Percentiles rank a stretch among this genome's conserved stretches.
These are phyloP conservation scores for Cadophora sp. DNA, from an alignment of 2,329 filamentous ascomycete genomes.

Conservation along the genomic window DNA sequence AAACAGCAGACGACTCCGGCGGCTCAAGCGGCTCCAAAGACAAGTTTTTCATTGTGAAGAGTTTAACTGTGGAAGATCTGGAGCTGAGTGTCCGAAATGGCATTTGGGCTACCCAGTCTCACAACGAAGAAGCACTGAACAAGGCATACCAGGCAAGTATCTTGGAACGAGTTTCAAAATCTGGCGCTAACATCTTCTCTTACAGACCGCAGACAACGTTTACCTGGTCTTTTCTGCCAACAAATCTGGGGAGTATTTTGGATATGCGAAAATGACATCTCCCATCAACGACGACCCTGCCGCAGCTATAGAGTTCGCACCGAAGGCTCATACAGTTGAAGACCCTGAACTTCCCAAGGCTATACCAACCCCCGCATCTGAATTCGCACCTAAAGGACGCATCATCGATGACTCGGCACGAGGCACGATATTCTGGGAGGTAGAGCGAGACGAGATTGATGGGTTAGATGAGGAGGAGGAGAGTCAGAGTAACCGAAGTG, in stretches of 20 bases:
- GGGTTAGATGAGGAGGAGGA: conserved; percentile 55
- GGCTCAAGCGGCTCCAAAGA: conserved; percentile 54
- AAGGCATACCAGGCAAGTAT: conserved; percentile 76
- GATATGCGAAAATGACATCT: conserved; percentile 90
- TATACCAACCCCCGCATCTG: conserved; percentile 79
- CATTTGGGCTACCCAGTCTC: conserved; percentile 92
- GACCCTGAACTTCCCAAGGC: conserved; percentile 76
- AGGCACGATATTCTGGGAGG: conserved; percentile 98
- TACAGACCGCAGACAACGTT: conserved; percentile 78
- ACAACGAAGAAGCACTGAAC: conserved; percentile 88
- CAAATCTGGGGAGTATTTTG: conserved; percentile 96
- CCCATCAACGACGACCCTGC: conserved; percentile 79
- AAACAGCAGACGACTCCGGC: conserved; percentile 6
- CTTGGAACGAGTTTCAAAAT: neutral
- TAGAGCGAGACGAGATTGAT: conserved; percentile 58
- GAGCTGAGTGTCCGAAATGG: conserved; percentile 87
- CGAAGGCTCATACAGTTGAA: conserved; percentile 63
- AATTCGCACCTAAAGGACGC: conserved; percentile 78
- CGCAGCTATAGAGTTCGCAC: conserved; percentile 72
- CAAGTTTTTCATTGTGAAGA: conserved; percentile 92
- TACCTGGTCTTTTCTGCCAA: conserved; percentile 96
- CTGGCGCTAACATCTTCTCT: conserved; percentile 21
- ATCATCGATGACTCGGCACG: conserved; percentile 92
- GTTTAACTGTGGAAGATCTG: conserved; percentile 87
- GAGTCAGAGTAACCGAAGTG: conserved; percentile 47